Conservation (phyloP, 148 eudicot species). For the Heliamphora exappendiculata region DNA sequence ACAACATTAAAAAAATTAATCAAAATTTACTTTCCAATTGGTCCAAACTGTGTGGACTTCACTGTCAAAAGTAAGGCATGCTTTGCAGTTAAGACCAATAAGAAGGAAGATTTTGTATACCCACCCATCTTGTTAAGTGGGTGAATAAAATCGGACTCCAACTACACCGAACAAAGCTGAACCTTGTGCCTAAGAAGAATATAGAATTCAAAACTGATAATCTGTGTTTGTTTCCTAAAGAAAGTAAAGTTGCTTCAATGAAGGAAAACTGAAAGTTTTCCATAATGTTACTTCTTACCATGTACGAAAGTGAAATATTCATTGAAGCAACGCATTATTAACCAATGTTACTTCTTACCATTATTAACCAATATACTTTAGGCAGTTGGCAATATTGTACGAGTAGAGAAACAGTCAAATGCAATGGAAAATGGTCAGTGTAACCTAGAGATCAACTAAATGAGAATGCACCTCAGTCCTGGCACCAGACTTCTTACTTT, state of each 20-base stretch:
- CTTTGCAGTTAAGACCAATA: too few relatives aligned
- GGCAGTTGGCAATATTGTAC: background rate
- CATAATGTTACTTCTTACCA: background rate
- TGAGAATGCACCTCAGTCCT: conserved; percentile 7
- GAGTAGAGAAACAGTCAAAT: background rate
- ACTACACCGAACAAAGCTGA: background rate
- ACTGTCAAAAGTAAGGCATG: too few relatives aligned
- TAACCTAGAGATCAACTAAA: background rate
- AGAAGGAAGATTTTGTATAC: too few relatives aligned
- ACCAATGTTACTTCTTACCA: too few relatives aligned
- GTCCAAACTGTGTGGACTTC: too few relatives aligned
- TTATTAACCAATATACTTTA: background rate
- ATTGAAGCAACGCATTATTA: background rate
- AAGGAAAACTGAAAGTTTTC: background rate
- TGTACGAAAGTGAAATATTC: background rate
- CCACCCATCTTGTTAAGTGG: too few relatives aligned
- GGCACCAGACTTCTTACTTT: conserved; percentile 15
- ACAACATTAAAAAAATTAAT: too few relatives aligned
- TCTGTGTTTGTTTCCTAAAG: too few relatives aligned
- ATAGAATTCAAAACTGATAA: background rate
- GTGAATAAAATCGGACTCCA: too few relatives aligned
- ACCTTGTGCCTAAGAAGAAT: background rate
- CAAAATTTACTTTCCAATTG: too few relatives aligned
- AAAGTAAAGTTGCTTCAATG: background rate
- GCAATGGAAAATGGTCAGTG: background rate